These are phyloP conservation scores for Syncephalastrum sp. DNA, from an alignment of 371 early-diverging fungal species.

Conservation along the genomic window DNA sequence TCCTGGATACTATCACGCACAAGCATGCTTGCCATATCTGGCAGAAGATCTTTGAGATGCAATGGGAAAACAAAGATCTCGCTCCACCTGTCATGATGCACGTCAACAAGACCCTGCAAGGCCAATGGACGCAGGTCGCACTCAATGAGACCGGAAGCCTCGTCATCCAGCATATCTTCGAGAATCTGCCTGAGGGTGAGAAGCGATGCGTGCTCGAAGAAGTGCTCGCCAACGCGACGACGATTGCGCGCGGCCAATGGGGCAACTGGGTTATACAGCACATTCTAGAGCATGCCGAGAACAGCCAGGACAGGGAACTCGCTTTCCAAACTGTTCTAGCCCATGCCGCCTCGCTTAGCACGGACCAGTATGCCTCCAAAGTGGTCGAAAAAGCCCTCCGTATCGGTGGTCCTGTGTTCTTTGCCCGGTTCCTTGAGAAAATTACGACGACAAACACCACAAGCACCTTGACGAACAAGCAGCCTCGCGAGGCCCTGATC, in stretches of 20 bases:
- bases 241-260: conserved; percentile 75
- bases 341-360: conserved; percentile 50
- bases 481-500: conserved; percentile 43
- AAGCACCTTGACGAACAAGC: conserved; percentile 16
- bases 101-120: conserved; percentile 57
- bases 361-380: conserved; percentile 78
- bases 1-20: conserved; percentile 73
- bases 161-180: conserved; percentile 82
- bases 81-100: conserved; percentile 59
- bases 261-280: conserved; percentile 84
- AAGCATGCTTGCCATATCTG: conserved; percentile 81
- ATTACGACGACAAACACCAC: conserved; percentile 16
- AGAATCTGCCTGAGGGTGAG: conserved; percentile 62
- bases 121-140: conserved; percentile 70
- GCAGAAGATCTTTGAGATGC: conserved; percentile 76
- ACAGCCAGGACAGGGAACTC: conserved; percentile 42
- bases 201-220: conserved; percentile 65
- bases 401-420: conserved; percentile 42
- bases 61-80: conserved; percentile 41
- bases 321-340: conserved; percentile 54
- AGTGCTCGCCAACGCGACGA: conserved; percentile 54
- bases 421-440: conserved; percentile 27
- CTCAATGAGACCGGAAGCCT: conserved; percentile 77
- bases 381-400: conserved; percentile 78
- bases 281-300: conserved; percentile 66